Evolutionary conservation across 495 filamentous ascomycete species (phyloP).

Genomic region (Neurospora sublineolata): DNA sequence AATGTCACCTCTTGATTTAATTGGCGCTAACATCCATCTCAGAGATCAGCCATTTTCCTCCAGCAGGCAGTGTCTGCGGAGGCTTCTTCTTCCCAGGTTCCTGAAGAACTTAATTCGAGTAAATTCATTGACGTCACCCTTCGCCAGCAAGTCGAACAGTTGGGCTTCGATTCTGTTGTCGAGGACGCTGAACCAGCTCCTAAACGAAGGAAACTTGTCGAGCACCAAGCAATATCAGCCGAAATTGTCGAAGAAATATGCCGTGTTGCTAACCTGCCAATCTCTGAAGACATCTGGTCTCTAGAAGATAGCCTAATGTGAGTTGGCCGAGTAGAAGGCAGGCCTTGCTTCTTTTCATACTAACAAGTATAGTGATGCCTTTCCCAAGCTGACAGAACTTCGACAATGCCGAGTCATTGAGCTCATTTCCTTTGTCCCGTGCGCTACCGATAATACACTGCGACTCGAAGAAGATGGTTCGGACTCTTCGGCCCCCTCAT

Average conservation of each 20-base stretch:
- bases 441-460: slow-evolving; percentile 25
- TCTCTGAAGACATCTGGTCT: slow-evolving; percentile 1
- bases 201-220: slow-evolving; percentile 24
- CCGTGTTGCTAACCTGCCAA: slow-evolving; percentile 11
- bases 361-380: slow-evolving; percentile 13
- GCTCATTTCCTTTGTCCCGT: slow-evolving; percentile 23
- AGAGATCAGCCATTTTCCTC: slow-evolving; percentile 26
- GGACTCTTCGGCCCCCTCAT: background rate
- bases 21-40: slow-evolving; percentile 9
- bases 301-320: background rate
- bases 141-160: slow-evolving; percentile 13
- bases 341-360: background rate
- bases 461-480: background rate
- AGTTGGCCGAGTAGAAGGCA: background rate
- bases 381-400: slow-evolving; percentile 16
- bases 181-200: slow-evolving; percentile 12
- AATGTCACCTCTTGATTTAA: background rate
- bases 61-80: slow-evolving; percentile 7
- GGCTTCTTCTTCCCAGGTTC: background rate
- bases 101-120: slow-evolving; percentile 5
- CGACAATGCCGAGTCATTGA: slow-evolving; percentile 24
- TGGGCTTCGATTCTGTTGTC: slow-evolving; percentile 7
- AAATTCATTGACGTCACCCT: slow-evolving; percentile 21
- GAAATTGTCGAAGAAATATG: slow-evolving; percentile 14
- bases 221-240: slow-evolving; percentile 5